Percentiles rank a stretch among this genome's conserved stretches.
Evolutionary conservation across 441 rosid genomes (phyloP).

Genomic region (Sinapis alba): DNA sequence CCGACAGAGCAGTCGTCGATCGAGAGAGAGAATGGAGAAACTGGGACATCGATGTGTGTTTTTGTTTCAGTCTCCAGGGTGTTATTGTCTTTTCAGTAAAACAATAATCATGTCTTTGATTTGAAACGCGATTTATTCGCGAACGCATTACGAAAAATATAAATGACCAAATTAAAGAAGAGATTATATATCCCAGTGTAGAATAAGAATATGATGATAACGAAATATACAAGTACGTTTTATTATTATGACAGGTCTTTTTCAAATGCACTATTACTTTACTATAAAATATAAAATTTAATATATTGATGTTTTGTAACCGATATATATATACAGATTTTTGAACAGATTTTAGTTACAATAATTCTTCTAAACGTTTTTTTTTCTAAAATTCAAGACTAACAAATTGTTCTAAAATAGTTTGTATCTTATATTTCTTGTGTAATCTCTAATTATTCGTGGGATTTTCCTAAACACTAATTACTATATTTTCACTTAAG

Average conservation of each 20-base stretch:
- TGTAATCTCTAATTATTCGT: not conserved
- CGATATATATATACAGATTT: too few species aligned
- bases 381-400: not conserved
- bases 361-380: too few species aligned
- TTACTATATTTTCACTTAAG: not conserved
- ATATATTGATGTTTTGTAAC: not conserved
- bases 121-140: not conserved
- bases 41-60: not conserved
- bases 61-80: not conserved
- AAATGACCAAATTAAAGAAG: not conserved
- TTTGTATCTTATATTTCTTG: not conserved
- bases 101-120: not conserved
- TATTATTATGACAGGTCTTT: not conserved
- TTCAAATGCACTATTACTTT: not conserved
- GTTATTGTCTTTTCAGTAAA: not conserved
- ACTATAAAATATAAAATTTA: too few species aligned
- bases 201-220: not conserved
- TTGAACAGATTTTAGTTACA: too few species aligned
- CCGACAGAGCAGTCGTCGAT: slow-evolving; percentile 30
- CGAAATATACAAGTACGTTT: not conserved
- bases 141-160: not conserved
- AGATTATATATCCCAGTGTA: not conserved
- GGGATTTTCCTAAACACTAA: not conserved
- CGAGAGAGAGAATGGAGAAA: not conserved
- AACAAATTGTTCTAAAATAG: not conserved